These are phyloP conservation scores for Diatrype stigma DNA, from an alignment of 2,329 filamentous ascomycete genomes.

Conservation along the genomic window DNA sequence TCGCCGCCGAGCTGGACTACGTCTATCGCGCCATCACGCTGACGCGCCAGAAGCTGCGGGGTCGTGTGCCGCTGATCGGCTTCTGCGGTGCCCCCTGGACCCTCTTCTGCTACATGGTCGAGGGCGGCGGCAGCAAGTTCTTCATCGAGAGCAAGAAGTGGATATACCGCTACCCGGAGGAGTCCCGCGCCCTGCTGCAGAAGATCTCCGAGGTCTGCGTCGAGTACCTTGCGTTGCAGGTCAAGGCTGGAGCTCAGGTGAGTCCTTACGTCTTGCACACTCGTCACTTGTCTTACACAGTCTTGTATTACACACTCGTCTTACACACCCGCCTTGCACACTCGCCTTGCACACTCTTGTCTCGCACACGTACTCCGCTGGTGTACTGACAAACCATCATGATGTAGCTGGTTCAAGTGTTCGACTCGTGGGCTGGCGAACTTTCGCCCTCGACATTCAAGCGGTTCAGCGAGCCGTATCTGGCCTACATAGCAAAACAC, in stretches of 20 bases:
- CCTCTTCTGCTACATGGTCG: slow-evolving; percentile 97
- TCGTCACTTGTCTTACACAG: no score
- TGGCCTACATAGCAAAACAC: slow-evolving; percentile 76
- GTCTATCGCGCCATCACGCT: slow-evolving; percentile 94
- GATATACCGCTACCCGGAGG: slow-evolving; percentile 85
- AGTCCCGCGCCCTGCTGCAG: slow-evolving; percentile 74
- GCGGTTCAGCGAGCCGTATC: slow-evolving; percentile 79
- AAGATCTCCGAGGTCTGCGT: slow-evolving; percentile 95
- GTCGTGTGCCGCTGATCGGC: slow-evolving; percentile 86
- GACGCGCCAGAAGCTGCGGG: slow-evolving; percentile 81
- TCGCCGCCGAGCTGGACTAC: slow-evolving; percentile 80
- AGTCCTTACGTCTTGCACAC: slow-evolving; percentile 16
- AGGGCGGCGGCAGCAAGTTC: slow-evolving; percentile 92
- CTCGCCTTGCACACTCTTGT: no score
- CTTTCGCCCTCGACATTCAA: slow-evolving; percentile 80
- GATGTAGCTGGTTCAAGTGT: slow-evolving; percentile 79
- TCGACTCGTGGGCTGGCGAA: slow-evolving; percentile 97
- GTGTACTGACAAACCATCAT: slow-evolving; percentile 5
- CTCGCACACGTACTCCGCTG: neutral
- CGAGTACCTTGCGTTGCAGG: slow-evolving; percentile 88
- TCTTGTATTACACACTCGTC: no score
- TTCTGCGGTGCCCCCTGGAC: slow-evolving; percentile 99
- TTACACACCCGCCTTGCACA: no score
- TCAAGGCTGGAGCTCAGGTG: slow-evolving; percentile 87
- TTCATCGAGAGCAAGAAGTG: slow-evolving; percentile 94